Evolutionary conservation across 2,329 filamentous ascomycete genomes (phyloP), one percentile per base, ranked within the genome.

Genomic region (Trichoderma oligosporum): DNA sequence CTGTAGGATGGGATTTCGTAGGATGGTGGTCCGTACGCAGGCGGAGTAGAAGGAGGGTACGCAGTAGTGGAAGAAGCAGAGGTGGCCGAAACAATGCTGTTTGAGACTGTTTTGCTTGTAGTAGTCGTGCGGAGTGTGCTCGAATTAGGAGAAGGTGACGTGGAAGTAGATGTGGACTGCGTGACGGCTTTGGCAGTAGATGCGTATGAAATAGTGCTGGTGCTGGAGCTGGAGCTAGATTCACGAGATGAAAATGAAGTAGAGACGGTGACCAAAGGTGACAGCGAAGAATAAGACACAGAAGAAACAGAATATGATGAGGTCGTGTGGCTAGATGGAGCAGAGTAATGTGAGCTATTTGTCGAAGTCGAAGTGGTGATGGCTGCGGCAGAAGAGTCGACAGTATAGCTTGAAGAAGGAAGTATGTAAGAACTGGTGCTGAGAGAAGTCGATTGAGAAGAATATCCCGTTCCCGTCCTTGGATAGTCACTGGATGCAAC

Each of bases 1-100:
- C n/a, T n/a, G n/a, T n/a, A n/a, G n/a, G 60, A 62, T 1, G 62
- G 63, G 24, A 65, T 60, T 6, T 61, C 61, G 31, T 69, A 69
- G 18, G 66, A 61, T 1, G 65, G 67, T 0, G 64, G 62, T 0
- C 61, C 57, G 5, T 66, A 66, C 27, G 48, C 39, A 8, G 57
- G 61, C 7, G 47, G 58, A 20, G 24, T 53, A 4, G 57, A 48
- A 8, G 29, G 27, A 22, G 41, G 24, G 16, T 22, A 55, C 2
- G 53, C 27, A 9, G 60, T 46, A 3, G 57, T 49, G 22, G 29
- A 20, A 24, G 11, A 12, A 9, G 27, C 7, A 31, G 59, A 38
- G 0, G 56, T 35, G 2, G 54, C 49, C 12, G 44, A 44, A 4
- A 54, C 44, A 4, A 51, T 20, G 14, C 22, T 42, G 11, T 7